Base-by-base conservation (phyloP, 768 basidiomycete genomes). In the Suillus luteus region DNA sequence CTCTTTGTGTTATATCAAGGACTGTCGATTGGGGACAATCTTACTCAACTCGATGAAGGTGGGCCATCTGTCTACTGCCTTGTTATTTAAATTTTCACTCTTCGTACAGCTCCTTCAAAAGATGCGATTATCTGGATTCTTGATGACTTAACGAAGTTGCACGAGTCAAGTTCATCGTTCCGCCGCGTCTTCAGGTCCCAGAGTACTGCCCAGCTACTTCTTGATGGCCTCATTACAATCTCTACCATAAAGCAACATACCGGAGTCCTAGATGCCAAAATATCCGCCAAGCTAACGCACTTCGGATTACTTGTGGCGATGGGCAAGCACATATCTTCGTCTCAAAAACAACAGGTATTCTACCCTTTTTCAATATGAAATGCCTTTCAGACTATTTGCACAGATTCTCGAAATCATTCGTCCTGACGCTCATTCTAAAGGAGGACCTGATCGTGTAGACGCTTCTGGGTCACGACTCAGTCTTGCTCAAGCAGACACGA, bases 151-250 rank as follows among this genome's bases (percentile, higher is more conserved):
- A 86, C 93, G 66, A 81, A 84, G 38, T 77, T 92, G 38, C 91
- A 94, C 66, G 80, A 84, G 1, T 82, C 86, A 0, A 86, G 83
- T 65, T 70, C 82, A 0, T 84, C 85, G 0, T 93, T 94, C 75
- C 85, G 90, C 14, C 83, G 88, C 62, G 72, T 89, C 1, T 93
- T 94, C 76, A 86, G 82, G 67, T 91, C 89, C 1, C 88, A 90
- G 61, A 86, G 85, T 61, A 84, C 84, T 11, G 89, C 88, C 0
- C 85, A 87, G 61, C 65, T 86, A 10, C 91, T 92, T 65, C 79
- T 92, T 9, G 84, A 87, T 31, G 84, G 85, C 24, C 88, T 87
- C 71, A 83, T 83, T 67, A 68, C 77, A 3, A 90, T 89, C 55
- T 57, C 62, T 0, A 58, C 66, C 2, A 63, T 55, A 4, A 54